Percentiles rank a stretch among this genome's conserved stretches.
Evolutionary conservation across 1,139 yeast species (phyloP).

Genomic region (Spathaspora sp.): DNA sequence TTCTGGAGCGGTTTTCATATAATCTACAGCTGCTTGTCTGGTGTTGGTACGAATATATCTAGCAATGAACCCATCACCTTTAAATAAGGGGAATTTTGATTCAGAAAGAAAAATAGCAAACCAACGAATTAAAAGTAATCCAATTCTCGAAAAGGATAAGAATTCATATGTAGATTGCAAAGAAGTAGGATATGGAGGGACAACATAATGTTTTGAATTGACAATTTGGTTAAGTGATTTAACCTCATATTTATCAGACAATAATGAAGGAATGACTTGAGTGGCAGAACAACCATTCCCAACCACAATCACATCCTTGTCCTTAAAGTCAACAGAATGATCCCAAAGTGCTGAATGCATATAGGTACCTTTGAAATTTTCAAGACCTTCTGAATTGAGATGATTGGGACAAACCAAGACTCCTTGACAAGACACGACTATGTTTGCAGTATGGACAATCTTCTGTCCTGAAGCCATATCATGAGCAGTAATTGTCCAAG

Average conservation of each 20-base stretch:
- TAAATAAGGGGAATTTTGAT: constrained; percentile 34
- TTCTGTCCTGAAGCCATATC: constrained; percentile 37
- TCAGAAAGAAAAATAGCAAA: constrained; percentile 33
- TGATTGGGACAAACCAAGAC: constrained; percentile 39
- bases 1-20: constrained; percentile 37
- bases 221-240: constrained; percentile 33
- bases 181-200: constrained; percentile 38
- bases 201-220: constrained; percentile 38
- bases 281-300: constrained; percentile 50
- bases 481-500: constrained; percentile 38
- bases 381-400: constrained; percentile 35
- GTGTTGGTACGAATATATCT: constrained; percentile 27
- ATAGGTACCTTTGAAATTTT: constrained; percentile 42
- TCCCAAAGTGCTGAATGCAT: constrained; percentile 53
- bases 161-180: constrained; percentile 23
- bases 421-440: constrained; percentile 36
- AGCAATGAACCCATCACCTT: constrained; percentile 30
- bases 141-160: constrained; percentile 26
- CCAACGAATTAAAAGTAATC: constrained; percentile 29
- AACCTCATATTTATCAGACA: constrained; percentile 26
- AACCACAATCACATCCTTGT: constrained; percentile 34
- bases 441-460: constrained; percentile 27
- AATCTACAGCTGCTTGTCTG: constrained; percentile 19
- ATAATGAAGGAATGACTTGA: constrained; percentile 38
- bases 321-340: constrained; percentile 36